These are phyloP conservation scores for Talaromyces stipitatus DNA, from an alignment of 495 filamentous ascomycete genomes.

Conservation along the genomic window DNA sequence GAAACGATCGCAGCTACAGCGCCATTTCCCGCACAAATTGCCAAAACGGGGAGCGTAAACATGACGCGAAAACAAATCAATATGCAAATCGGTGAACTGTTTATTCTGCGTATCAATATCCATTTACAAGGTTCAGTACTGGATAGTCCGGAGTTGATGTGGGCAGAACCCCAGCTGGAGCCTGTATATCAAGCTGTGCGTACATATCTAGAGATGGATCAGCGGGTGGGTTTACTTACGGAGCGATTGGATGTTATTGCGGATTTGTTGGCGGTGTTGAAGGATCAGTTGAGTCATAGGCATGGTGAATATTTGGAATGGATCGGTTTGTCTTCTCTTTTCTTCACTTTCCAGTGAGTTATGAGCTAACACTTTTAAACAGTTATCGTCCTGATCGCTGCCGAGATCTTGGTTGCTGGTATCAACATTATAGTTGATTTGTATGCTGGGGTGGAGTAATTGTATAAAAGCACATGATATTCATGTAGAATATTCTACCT, in stretches of 20 bases:
- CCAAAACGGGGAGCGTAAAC: conserved; percentile 80
- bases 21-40: conserved; percentile 83
- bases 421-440: conserved; percentile 96
- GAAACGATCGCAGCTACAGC: conserved; percentile 86
- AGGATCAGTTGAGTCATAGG: conserved; percentile 93
- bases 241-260: conserved; percentile 90
- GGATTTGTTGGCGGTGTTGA: conserved; percentile 86
- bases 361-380: not conserved
- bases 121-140: conserved; percentile 95
- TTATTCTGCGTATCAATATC: conserved; percentile 94
- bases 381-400: conserved; percentile 94
- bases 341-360: not conserved
- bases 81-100: conserved; percentile 97
- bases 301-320: conserved; percentile 94
- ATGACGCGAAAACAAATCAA: conserved; percentile 83
- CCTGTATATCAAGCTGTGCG: conserved; percentile 92
- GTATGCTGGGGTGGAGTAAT: conserved; percentile 71
- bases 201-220: conserved; percentile 96
- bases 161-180: conserved; percentile 94
- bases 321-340: conserved; percentile 59
- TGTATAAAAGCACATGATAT: not conserved
- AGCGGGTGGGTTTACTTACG: conserved; percentile 81
- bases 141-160: conserved; percentile 97
- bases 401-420: conserved; percentile 88
- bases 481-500: not conserved